Base-by-base conservation (phyloP, 1,139 yeast species). In the Geotrichum europaeum region DNA sequence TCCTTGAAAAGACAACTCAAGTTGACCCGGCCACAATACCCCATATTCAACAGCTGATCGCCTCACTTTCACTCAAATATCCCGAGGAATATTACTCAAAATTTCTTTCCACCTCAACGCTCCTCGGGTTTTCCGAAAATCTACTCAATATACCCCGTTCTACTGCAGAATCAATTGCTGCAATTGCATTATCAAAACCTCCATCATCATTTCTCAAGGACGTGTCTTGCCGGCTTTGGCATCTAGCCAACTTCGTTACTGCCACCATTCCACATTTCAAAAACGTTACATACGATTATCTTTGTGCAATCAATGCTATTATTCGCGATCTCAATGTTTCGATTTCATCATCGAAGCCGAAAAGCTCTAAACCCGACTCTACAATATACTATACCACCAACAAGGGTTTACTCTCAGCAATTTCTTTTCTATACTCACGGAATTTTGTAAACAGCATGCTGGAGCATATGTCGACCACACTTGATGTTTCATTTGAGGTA, bases 401-500 rank as follows among this genome's bases (percentile, higher is more conserved):
- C 24, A 24, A 43, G 13, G n/a, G n/a, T 9, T 47, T 58, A n/a
- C 40, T 54, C 1, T 32, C 43, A 1, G 15, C 53, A 12, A 51
- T 58, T 18, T 25, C 36, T 45, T 22, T 20, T 4, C 51, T 58
- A 20, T 58, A 58, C 53, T 28, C 32, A 5, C 53, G 51, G 36
- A n/a, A 43, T 15, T 59, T 59, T 40, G 36, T 59, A 15, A 55
- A 20, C 10, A 51, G 57, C 7, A 47, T 55, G 10, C 43, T 56
- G 49, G 54, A 51, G 3, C 28, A 49, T 15, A 52, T 59, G 47
- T 50, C 56, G 7, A 43, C 53, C 3, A 34, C 18, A 1, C 28
- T 53, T 28, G 59, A 60, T 7, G 20, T 22, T 10, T 36, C 53
- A 7, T 53, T 65, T 7, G 57, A 60, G 30, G 32, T 54, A 2